Percentiles rank a stretch among this genome's conserved stretches.
Conservation (phyloP, 2,329 filamentous ascomycete species). For the Aquanectria penicillioides region DNA sequence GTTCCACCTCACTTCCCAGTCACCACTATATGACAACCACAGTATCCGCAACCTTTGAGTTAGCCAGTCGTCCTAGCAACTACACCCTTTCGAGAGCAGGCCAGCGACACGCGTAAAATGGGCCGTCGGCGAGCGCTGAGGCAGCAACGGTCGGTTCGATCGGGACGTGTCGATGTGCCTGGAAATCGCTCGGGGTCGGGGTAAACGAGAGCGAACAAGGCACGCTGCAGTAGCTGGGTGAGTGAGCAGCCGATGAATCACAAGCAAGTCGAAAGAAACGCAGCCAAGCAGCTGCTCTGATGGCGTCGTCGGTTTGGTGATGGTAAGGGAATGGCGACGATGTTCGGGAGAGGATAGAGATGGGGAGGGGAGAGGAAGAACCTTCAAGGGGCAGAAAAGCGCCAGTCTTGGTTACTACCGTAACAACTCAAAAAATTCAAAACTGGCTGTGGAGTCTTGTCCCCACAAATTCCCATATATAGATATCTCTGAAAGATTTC, state of each 20-base stretch:
- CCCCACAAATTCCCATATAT: too few species aligned
- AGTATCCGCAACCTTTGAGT: conserved; percentile 44
- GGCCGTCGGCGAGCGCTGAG: conserved; percentile 16
- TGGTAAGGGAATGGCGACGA: conserved; percentile 27
- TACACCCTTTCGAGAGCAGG: conserved; percentile 37
- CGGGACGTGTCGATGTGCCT: neutral
- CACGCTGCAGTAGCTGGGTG: neutral
- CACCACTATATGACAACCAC: conserved; percentile 45
- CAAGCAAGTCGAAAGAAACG: neutral
- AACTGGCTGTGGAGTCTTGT: too few species aligned
- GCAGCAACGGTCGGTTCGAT: neutral
- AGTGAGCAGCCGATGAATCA: neutral
- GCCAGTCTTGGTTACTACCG: conserved; percentile 25
- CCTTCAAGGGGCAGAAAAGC: conserved; percentile 28
- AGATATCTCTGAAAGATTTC: too few species aligned
- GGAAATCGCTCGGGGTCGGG: conserved; percentile 20
- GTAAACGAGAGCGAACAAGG: neutral
- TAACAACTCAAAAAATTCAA: too few species aligned
- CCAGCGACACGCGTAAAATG: conserved; percentile 28
- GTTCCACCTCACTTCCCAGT: conserved; percentile 50
- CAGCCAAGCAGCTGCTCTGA: conserved; percentile 18
- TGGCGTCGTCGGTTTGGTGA: conserved; percentile 30
- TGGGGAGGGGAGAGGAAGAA: conserved; percentile 34
- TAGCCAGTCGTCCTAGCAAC: conserved; percentile 40
- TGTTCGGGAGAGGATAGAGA: conserved; percentile 23